Base-by-base conservation (phyloP, 1,139 yeast species). In the Torulaspora pretoriensis region DNA sequence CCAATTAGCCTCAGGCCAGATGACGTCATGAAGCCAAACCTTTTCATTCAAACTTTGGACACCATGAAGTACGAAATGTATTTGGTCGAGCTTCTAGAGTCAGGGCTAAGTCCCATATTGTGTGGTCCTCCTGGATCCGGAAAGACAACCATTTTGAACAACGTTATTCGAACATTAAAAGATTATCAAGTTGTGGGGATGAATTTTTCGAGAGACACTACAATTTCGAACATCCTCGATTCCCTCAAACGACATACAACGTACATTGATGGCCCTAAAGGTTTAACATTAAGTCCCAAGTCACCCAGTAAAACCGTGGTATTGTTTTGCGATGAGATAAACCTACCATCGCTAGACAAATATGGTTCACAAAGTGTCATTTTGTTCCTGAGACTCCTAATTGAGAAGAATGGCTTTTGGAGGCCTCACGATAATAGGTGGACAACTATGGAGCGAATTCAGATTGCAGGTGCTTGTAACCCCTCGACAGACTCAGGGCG, bases 91-190 rank as follows among this genome's bases (percentile, higher is more conserved):
- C 64, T 86, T 4, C 59, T 90, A 32, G 70, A 72, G 31, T 78
- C 79, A 37, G 83, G 77, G 47, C 68, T 69, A 38, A 79, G 95
- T 0, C 64, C 88, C 19, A 70, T 92, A 26, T 70, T 92, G 27
- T 89, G 96, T 67, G 98, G 98, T 4, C 97, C 97, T 0, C 97
- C 98, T 0, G 98, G 98, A 2, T 84, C 96, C 0, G 98, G 98
- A 51, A 92, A 92, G 61, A 90, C 97, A 0, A 90, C 90, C 97
- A 81, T 92, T 0, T 67, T 92, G 24, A 74, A 86, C 53, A 80
- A 83, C 43, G 81, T 89, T 0, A 64, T 92, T 36, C 70, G 86
- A 40, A 73, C 72, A 44, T 72, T 83, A 0, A 75, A 81, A 0
- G 70, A 73, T 23, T 69, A 80, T 48, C 86, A 82, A 31, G 70